Conservation (phyloP, 306 rosid genomes). For the Astragalus membranaceus region DNA sequence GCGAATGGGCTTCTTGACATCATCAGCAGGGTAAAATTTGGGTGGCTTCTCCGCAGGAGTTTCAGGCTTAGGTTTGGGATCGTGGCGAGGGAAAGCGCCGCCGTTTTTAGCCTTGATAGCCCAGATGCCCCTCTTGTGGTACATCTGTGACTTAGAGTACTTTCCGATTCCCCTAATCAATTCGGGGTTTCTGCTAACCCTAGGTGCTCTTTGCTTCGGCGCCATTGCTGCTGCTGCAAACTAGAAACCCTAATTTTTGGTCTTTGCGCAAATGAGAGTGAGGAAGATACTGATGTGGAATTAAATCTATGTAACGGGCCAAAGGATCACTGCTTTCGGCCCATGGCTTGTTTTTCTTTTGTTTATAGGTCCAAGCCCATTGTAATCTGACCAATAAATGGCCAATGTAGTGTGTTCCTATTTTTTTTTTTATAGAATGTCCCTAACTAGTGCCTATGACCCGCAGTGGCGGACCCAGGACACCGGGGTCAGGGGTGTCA, state of each 20-base stretch:
- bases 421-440: no score
- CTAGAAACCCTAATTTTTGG: constrained; percentile 21
- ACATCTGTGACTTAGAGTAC: constrained; percentile 57
- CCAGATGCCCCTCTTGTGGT: constrained; percentile 70
- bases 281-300: not conserved
- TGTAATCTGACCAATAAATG: not conserved
- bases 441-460: no score
- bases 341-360: not conserved
- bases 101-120: constrained; percentile 77
- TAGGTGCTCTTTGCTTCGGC: constrained; percentile 34
- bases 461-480: no score
- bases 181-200: constrained; percentile 53
- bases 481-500: no score
- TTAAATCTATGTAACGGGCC: not conserved
- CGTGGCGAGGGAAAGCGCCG: constrained; percentile 61
- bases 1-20: constrained; percentile 53
- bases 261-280: not conserved
- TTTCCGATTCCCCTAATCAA: constrained; percentile 59
- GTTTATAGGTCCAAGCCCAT: not conserved
- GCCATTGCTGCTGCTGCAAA: constrained; percentile 36
- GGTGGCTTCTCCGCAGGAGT: constrained; percentile 37
- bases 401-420: not conserved
- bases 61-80: constrained; percentile 40
- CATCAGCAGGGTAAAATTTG: constrained; percentile 68
- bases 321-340: not conserved